Evolutionary conservation across 2,329 filamentous ascomycete species (phyloP).

Genomic region (Tricladium varicosporioides): DNA sequence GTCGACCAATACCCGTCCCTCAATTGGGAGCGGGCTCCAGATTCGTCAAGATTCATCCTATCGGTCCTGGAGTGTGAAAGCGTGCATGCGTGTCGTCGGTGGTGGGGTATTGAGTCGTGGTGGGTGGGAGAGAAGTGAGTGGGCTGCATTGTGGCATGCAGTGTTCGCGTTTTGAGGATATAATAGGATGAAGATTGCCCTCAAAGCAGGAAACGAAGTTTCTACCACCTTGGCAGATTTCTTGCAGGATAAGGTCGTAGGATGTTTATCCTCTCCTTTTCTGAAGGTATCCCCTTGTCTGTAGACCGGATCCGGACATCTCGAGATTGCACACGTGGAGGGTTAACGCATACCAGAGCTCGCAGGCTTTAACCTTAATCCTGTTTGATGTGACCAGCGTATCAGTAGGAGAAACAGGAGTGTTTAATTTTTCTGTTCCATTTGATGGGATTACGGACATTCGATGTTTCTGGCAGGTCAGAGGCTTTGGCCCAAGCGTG

Average conservation of each 20-base stretch:
- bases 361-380: constrained; percentile 7
- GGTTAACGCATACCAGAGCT: constrained; percentile 4
- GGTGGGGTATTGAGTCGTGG: constrained; percentile 3
- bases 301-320: constrained; percentile 1
- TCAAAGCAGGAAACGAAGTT: background rate
- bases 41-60: constrained; percentile 9
- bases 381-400: background rate
- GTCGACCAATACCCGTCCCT: background rate
- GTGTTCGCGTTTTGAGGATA: background rate
- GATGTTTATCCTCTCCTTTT: background rate
- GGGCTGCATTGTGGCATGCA: constrained; percentile 9
- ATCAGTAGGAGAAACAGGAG: background rate
- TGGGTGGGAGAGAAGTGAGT: constrained; percentile 3
- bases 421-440: background rate
- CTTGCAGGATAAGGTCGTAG: background rate
- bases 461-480: constrained; percentile 24
- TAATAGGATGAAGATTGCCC: background rate
- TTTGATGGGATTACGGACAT: constrained; percentile 10
- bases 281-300: background rate
- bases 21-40: background rate
- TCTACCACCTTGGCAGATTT: background rate
- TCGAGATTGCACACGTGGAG: constrained; percentile 6
- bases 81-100: background rate
- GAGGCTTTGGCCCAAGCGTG: constrained; percentile 10
- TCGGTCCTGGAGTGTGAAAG: constrained; percentile 9